These are phyloP conservation scores for Gossypium anomalum DNA, from an alignment of 345 rosid species.

Conservation along the genomic window DNA sequence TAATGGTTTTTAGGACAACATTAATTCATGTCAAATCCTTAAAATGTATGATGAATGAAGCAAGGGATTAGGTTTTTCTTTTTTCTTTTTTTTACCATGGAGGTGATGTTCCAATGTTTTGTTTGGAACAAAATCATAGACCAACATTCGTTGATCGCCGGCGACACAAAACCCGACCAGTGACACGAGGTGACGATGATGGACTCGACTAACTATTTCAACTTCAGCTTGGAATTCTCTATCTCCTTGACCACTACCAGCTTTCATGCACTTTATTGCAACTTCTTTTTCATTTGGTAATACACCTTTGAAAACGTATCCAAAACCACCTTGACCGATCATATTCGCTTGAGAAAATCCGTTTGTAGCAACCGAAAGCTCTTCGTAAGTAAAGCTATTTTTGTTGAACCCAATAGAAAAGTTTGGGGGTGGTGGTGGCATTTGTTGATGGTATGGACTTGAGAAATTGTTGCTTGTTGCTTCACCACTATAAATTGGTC, in stretches of 20 bases:
- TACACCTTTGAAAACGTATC: constrained; percentile 89
- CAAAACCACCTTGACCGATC: constrained; percentile 90
- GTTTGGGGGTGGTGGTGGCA: constrained; percentile 80
- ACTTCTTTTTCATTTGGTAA: constrained; percentile 73
- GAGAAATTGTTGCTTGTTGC: constrained; percentile 53
- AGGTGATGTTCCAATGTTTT: constrained; percentile 80
- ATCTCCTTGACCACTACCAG: constrained; percentile 92
- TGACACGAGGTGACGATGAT: constrained; percentile 88
- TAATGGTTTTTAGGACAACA: not conserved
- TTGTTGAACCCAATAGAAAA: constrained; percentile 70
- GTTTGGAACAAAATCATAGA: constrained; percentile 87
- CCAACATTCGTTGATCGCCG: constrained; percentile 77
- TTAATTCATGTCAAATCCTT: not conserved
- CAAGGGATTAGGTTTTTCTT: not conserved
- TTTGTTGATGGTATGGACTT: constrained; percentile 43
- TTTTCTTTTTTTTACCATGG: constrained; percentile 39
- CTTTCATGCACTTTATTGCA: constrained; percentile 83
- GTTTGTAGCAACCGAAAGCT: constrained; percentile 66
- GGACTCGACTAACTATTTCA: constrained; percentile 94
- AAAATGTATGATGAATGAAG: not conserved
- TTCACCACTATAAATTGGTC: constrained; percentile 31
- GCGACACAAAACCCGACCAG: constrained; percentile 87
- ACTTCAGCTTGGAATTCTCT: constrained; percentile 97
- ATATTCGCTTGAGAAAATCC: constrained; percentile 63
- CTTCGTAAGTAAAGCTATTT: constrained; percentile 73